Evolutionary conservation across 345 rosid genomes (phyloP), one percentile per base, ranked within the genome.

Genomic region (Ceriops zippeliana): DNA sequence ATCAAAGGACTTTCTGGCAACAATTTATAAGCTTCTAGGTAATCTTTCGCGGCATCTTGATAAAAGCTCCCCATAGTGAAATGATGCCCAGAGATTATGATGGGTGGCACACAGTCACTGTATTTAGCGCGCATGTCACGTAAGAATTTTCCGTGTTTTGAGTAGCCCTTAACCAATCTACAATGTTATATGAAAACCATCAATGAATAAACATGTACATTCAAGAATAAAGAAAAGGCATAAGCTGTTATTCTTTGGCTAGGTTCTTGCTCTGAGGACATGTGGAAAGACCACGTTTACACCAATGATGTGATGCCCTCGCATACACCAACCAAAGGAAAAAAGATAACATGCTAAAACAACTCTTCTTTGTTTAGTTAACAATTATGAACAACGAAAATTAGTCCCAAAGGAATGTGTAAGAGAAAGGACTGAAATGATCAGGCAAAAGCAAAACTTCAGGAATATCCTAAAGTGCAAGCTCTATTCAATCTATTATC

Each of bases 21-120:
- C 70, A 83, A 68, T 67, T 85, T 95, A 79, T 86, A 87, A 64
- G 97, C 96, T 83, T 92, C 88, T 32, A 91, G 83, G 83, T 93
- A 93, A 63, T 89, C 95, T 81, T 93, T 85, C 15, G 97, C 91
- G 53, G 99, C 97, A 77, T 93, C 96, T 82, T 93, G 97, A 73
- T 88, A 85, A 58, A 84, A 92, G 81, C 93, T 84, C 65, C 61
- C 82, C 63, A 82, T 58, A 5, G 84, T 89, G 75, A 83, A 86
- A 73, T 91, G 99, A 83, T 93, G 99, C 35, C 93, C 97, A 77
- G 85, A 73, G 65, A 93, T 91, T 60, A 91, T 61, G 66, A 88
- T 82, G 51, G 99, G 85, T 11, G 97, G 84, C 10, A 83, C 82
- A 28, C 87, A 88, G 62, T 82, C 93, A 70, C 79, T 79, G 68